A percentile compares a stretch with the other conserved stretches of the same genome.
Conservation (phyloP, 176 grass and related monocot species). For the Carex parvula region DNA sequence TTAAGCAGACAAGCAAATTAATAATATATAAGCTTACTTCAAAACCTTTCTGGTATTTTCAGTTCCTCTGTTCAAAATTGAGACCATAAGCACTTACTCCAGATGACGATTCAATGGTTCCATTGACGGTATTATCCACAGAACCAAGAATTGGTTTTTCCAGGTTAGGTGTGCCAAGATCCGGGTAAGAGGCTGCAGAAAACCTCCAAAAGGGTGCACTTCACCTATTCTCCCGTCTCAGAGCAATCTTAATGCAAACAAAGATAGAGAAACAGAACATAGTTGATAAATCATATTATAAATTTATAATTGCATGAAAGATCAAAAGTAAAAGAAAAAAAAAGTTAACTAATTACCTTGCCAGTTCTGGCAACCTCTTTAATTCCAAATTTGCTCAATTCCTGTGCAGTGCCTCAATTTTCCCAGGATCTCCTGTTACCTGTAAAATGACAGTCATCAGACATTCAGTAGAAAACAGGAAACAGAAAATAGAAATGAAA, state of each 20-base stretch:
- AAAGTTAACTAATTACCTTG: constrained; percentile 39
- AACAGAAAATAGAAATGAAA: background rate
- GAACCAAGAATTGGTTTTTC: constrained; percentile 49
- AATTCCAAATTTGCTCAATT: constrained; percentile 84
- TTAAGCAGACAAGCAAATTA: constrained; percentile 30
- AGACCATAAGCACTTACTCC: background rate
- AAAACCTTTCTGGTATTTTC: background rate
- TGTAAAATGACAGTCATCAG: constrained; percentile 40
- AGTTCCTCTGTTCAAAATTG: background rate
- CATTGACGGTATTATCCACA: constrained; percentile 34
- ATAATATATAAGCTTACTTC: constrained; percentile 8
- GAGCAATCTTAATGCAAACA: constrained; percentile 64
- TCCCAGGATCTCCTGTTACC: constrained; percentile 96
- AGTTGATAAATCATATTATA: background rate
- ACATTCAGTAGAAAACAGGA: background rate
- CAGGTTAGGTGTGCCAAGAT: constrained; percentile 45
- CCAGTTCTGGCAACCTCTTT: constrained; percentile 92
- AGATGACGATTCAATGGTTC: constrained; percentile 29
- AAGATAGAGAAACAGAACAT: constrained; percentile 11
- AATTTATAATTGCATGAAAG: constrained; percentile 18
- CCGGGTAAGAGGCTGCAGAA: constrained; percentile 88
- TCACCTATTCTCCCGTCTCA: constrained; percentile 90
- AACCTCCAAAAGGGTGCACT: constrained; percentile 94
- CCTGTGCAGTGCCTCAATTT: constrained; percentile 71
- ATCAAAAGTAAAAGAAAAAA: constrained; percentile 23